Evolutionary conservation across 805 yeast genomes (phyloP).

Genomic region (Jamesozyma hellenica): DNA sequence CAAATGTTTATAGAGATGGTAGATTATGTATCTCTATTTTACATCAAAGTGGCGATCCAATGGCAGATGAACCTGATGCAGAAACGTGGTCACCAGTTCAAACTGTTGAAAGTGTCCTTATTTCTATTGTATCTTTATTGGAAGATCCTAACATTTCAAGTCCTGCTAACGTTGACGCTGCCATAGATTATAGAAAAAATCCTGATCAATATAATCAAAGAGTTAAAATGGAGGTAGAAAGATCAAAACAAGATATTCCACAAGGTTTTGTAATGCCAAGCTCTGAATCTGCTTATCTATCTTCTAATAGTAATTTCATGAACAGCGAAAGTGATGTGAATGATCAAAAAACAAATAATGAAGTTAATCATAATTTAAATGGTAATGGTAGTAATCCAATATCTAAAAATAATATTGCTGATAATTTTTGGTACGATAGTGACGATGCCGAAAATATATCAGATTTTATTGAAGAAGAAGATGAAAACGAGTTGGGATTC

Average conservation of each 20-base stretch:
- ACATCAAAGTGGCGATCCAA: conserved; percentile 84
- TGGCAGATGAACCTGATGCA: conserved; percentile 82
- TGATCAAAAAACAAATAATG: conserved; percentile 5
- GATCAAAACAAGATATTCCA: conserved; percentile 79
- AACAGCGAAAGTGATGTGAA: not conserved
- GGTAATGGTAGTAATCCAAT: not conserved
- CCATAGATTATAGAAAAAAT: conserved; percentile 78
- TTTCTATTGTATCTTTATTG: conserved; percentile 79
- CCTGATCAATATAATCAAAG: conserved; percentile 64
- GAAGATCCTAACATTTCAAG: conserved; percentile 91
- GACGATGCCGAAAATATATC: conserved; percentile 59
- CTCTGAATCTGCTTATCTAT: conserved; percentile 43
- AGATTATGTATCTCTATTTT: conserved; percentile 84
- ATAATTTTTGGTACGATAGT: conserved; percentile 72
- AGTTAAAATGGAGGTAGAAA: conserved; percentile 72
- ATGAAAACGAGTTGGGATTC: conserved; percentile 13
- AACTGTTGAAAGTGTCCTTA: conserved; percentile 81
- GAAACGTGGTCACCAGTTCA: conserved; percentile 95
- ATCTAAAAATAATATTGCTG: conserved; percentile 30
- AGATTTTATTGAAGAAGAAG: conserved; percentile 24
- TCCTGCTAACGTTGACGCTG: conserved; percentile 95
- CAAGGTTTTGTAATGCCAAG: conserved; percentile 76
- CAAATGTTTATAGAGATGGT: conserved; percentile 91
- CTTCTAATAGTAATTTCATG: conserved; percentile 6
- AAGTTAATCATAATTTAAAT: not conserved